Evolutionary conservation across 768 basidiomycete genomes (phyloP).

Genomic region (Tricholoma hemisulphureum): DNA sequence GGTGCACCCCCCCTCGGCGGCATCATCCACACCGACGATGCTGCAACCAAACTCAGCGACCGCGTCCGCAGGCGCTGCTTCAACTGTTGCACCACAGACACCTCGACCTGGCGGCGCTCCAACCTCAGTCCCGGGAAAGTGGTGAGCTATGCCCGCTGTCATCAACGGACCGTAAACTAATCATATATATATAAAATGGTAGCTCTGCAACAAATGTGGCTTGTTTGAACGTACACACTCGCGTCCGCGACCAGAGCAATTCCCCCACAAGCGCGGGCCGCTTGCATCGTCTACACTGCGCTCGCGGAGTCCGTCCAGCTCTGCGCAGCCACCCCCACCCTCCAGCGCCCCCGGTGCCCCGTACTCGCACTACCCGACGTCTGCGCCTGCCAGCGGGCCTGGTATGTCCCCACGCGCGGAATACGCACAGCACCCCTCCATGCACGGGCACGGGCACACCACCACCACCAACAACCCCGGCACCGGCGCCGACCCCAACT

Average conservation of each 20-base stretch:
- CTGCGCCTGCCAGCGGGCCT: background rate
- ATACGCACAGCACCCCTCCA: background rate
- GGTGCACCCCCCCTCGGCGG: slow-evolving; percentile 25
- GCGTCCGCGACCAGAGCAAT: slow-evolving; percentile 74
- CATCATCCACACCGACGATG: slow-evolving; percentile 68
- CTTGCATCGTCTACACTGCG: slow-evolving; percentile 51
- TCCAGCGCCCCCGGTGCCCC: background rate
- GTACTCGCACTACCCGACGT: background rate
- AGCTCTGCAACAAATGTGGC: slow-evolving; percentile 73
- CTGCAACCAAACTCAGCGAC: slow-evolving; percentile 76
- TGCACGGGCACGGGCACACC: background rate
- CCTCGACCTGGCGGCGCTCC: slow-evolving; percentile 76
- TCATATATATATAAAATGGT: too few species aligned
- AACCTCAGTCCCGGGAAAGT: slow-evolving; percentile 83
- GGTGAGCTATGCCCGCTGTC: slow-evolving; percentile 30
- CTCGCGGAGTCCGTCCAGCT: slow-evolving; percentile 47
- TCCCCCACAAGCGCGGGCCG: slow-evolving; percentile 76
- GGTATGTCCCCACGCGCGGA: background rate
- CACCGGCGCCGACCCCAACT: background rate
- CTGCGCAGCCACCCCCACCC: background rate
- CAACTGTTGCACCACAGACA: slow-evolving; percentile 85
- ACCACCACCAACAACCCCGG: background rate
- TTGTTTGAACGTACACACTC: slow-evolving; percentile 81
- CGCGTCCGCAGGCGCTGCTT: slow-evolving; percentile 75
- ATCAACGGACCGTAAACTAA: too few species aligned